Percentiles rank a stretch among this genome's conserved stretches.
phyloP scores from a whole-genome alignment of 352 stramenopile genomes.

The Globisporangium recalcitrans region DNA sequence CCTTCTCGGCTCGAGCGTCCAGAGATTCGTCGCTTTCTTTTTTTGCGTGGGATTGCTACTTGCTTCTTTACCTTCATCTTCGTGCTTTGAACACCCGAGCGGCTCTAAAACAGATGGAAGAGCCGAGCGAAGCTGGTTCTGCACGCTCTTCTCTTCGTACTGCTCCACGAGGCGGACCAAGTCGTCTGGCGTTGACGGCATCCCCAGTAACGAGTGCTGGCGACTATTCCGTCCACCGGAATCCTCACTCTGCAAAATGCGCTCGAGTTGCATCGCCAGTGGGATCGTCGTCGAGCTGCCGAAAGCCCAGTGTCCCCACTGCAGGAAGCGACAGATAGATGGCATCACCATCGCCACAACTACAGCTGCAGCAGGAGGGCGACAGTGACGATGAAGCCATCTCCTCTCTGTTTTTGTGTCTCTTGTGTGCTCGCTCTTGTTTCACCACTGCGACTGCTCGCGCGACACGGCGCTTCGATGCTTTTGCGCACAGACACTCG shows the following conservation, averaged over 20 bases:
- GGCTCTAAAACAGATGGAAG: constrained; percentile 1
- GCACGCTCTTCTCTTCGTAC: constrained; percentile 8
- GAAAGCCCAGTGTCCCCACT: constrained; percentile 16
- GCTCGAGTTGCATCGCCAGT: background rate
- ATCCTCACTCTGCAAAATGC: background rate
- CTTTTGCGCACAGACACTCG: background rate
- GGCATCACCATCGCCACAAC: no score
- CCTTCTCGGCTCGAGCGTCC: constrained; percentile 18
- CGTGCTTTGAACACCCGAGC: background rate
- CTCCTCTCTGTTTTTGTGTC: background rate
- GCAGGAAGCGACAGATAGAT: background rate
- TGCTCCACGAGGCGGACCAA: constrained; percentile 15
- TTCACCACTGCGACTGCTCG: background rate
- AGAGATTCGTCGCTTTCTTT: constrained; percentile 1
- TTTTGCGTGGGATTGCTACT: background rate
- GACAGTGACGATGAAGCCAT: background rate
- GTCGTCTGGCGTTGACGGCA: constrained; percentile 10
- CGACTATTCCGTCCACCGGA: background rate
- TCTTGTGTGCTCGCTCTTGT: background rate
- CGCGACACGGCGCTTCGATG: background rate
- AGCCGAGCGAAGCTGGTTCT: constrained; percentile 4
- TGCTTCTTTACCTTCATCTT: background rate
- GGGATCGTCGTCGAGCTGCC: constrained; percentile 24
- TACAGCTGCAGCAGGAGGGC: background rate
- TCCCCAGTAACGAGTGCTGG: constrained; percentile 3